Conservation (phyloP, 768 basidiomycete genomes). For the Neoboletus magnificus region DNA sequence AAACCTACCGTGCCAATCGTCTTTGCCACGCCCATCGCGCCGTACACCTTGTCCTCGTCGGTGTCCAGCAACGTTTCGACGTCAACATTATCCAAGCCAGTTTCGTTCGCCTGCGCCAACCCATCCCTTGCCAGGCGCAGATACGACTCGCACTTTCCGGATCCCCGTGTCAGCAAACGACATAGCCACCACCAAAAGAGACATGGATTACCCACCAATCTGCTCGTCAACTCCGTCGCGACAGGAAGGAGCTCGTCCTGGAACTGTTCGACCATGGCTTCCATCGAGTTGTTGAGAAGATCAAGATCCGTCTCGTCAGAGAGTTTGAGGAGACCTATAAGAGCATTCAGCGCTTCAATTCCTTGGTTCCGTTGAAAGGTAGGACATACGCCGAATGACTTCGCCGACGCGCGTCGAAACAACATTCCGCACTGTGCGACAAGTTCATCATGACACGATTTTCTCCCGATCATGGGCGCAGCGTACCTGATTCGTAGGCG, state of each 20-base stretch:
- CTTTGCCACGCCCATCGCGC: conserved; percentile 84
- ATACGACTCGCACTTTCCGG: conserved; percentile 72
- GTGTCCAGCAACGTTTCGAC: conserved; percentile 53
- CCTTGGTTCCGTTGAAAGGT: not conserved
- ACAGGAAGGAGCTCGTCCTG: conserved; percentile 82
- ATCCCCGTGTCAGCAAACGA: not conserved
- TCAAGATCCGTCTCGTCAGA: conserved; percentile 92
- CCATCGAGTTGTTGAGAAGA: conserved; percentile 77
- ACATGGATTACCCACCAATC: conserved; percentile 52
- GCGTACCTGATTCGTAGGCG: conserved; percentile 58
- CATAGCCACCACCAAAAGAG: not conserved
- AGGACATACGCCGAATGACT: conserved; percentile 70
- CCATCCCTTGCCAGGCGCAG: conserved; percentile 72
- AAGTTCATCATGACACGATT: not conserved
- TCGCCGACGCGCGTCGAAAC: conserved; percentile 79
- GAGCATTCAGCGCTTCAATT: not conserved
- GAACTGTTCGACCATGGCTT: conserved; percentile 83
- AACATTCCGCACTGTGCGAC: conserved; percentile 55
- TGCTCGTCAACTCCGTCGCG: conserved; percentile 72
- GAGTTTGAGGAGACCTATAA: conserved; percentile 75
- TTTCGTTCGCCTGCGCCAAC: conserved; percentile 48
- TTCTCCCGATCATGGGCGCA: not conserved
- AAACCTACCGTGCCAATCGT: conserved; percentile 71
- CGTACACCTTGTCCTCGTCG: conserved; percentile 86
- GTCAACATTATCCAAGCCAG: conserved; percentile 48